Conservation (phyloP, 1,284 basidiomycete genomes). For the Microbotryomycetes sp. region DNA sequence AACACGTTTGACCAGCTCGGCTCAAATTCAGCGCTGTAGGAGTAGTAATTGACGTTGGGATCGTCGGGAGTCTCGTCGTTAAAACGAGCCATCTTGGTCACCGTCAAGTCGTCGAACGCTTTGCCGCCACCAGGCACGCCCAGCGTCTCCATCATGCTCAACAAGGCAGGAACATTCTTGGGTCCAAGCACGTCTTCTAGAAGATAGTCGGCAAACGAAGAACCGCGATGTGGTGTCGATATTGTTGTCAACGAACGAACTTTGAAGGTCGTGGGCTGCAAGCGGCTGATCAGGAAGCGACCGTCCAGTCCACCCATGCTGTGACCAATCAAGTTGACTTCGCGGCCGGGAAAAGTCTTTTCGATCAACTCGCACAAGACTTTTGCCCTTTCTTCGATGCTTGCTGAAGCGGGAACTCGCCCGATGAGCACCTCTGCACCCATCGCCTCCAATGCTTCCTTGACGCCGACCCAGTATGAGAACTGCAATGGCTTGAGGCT, state of each 20-base stretch:
- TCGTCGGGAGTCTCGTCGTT: conserved; percentile 77
- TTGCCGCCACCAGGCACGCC: conserved; percentile 77
- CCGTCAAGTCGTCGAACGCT: conserved; percentile 79
- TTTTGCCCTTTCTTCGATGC: conserved; percentile 72
- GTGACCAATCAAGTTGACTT: conserved; percentile 87
- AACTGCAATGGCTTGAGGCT: conserved; percentile 74
- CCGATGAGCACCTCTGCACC: conserved; percentile 87
- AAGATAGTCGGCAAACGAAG: conserved; percentile 88
- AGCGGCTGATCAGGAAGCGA: conserved; percentile 60
- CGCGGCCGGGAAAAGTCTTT: conserved; percentile 66
- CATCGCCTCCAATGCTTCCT: conserved; percentile 77
- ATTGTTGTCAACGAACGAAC: conserved; percentile 87
- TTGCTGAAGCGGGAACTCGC: conserved; percentile 65
- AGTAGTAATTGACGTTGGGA: conserved; percentile 73
- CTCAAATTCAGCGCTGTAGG: conserved; percentile 84
- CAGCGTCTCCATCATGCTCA: conserved; percentile 62
- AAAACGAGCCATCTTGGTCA: conserved; percentile 73
- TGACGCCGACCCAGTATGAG: conserved; percentile 89
- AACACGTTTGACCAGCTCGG: conserved; percentile 62
- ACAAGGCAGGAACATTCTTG: conserved; percentile 53
- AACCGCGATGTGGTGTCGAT: conserved; percentile 81
- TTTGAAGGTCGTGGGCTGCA: conserved; percentile 47
- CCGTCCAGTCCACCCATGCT: conserved; percentile 94
- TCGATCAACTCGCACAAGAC: conserved; percentile 77
- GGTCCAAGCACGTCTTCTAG: conserved; percentile 67